Conservation (phyloP, 163 green algal genomes). For the Scenedesmus sp. region DNA sequence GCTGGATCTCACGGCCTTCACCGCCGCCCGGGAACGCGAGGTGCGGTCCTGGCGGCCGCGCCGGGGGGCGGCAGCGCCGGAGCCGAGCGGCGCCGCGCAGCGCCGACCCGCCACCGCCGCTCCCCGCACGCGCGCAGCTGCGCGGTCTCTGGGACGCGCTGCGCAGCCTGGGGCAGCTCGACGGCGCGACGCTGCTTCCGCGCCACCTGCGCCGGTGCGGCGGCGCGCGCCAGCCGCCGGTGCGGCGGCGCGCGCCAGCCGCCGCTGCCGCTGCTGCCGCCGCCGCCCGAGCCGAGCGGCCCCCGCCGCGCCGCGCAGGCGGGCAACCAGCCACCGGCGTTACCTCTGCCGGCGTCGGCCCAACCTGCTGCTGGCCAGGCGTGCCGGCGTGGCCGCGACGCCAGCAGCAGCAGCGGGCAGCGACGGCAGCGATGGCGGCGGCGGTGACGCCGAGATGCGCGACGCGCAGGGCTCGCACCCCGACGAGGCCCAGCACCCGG, state of each 20-base stretch:
- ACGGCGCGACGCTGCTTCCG: slow-evolving; percentile 27
- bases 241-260: not conserved
- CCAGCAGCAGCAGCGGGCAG: slow-evolving; percentile 3
- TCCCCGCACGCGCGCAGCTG: slow-evolving; percentile 29
- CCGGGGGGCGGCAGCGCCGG: too few species aligned
- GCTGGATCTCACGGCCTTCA: too few species aligned
- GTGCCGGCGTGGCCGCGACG: too few species aligned
- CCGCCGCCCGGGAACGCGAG: too few species aligned
- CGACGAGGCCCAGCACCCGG: slow-evolving; percentile 17
- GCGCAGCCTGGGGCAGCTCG: slow-evolving; percentile 7
- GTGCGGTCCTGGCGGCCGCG: too few species aligned
- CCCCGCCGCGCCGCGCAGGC: slow-evolving; percentile 15
- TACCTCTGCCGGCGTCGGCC: slow-evolving; percentile 30
- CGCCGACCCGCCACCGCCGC: too few species aligned
- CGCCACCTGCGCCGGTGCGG: slow-evolving; percentile 29
- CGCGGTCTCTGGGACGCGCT: slow-evolving; percentile 31
- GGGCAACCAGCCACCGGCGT: slow-evolving; percentile 49
- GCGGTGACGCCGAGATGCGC: not conserved
- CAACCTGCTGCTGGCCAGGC: slow-evolving; percentile 39
- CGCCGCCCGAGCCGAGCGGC: not conserved
- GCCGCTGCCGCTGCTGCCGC: not conserved
- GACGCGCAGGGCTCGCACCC: too few species aligned
- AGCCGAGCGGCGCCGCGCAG: too few species aligned
- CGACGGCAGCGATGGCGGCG: too few species aligned
- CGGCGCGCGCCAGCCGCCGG: not conserved